These are phyloP conservation scores for Lachancea waltii DNA, from an alignment of 805 yeast species.

Conservation along the genomic window DNA sequence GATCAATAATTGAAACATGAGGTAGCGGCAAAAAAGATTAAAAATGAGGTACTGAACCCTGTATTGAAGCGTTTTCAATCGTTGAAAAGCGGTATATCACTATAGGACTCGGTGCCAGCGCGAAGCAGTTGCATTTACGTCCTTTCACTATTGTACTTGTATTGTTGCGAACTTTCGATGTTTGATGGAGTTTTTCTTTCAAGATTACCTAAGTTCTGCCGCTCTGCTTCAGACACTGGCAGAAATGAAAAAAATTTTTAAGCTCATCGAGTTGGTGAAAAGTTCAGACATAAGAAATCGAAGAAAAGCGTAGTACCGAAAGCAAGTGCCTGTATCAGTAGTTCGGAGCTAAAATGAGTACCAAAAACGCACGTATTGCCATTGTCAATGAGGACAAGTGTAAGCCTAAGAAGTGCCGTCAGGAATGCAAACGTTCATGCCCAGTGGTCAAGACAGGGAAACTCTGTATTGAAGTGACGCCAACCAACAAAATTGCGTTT, in stretches of 20 bases:
- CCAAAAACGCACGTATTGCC: conserved; percentile 77
- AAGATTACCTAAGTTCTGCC: neutral
- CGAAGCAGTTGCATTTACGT: too few species aligned
- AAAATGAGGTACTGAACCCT: too few species aligned
- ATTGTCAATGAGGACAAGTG: conserved; percentile 91
- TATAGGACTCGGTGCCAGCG: too few species aligned
- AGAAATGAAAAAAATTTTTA: conserved; percentile 4
- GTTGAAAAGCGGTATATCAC: too few species aligned
- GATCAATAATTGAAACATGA: too few species aligned
- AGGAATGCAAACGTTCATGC: conserved; percentile 94
- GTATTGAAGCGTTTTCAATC: too few species aligned
- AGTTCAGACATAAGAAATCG: neutral
- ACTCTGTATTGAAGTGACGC: conserved; percentile 92
- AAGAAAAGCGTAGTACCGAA: neutral
- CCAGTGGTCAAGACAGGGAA: conserved; percentile 98
- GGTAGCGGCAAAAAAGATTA: too few species aligned
- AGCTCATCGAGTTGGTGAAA: conserved; percentile 8
- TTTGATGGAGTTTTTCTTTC: neutral
- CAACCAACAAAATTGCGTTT: conserved; percentile 86
- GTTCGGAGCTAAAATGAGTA: conserved; percentile 25
- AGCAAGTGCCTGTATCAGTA: neutral
- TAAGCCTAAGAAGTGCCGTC: conserved; percentile 97
- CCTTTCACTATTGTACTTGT: too few species aligned
- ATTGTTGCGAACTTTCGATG: too few species aligned
- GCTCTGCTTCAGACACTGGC: neutral